Evolutionary conservation across 352 stramenopile genomes (phyloP), one percentile per base, ranked within the genome.

Genomic region (Pythium oligandrum): DNA sequence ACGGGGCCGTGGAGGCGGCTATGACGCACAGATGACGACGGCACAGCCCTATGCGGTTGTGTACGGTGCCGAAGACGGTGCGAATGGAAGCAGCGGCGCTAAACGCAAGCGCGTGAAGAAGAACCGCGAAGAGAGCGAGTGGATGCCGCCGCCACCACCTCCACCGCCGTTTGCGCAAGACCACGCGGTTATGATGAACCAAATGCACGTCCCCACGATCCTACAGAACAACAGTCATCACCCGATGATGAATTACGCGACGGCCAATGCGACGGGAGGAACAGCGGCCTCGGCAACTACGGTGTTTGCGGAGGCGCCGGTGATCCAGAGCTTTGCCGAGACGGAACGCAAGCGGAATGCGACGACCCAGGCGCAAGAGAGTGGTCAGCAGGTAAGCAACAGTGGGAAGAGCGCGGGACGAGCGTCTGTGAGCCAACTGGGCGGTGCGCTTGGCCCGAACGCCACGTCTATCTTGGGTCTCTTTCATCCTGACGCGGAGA

Each of bases 251-350:
- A 26, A 26, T 26, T 26, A 26, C 17, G 17, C 17, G 17, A 26
- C 17, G 17, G 17, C 17, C 17, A 26, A 26, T 26, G 17, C 17
- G 17, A 26, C 38, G 12, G 38, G 7, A 42, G 38, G 7, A 42
- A 42, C 38, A 42, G 38, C 38, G 38, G 38, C 38, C 7, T 12
- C 7, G 38, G 38, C 38, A 42, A 42, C 7, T 30, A 83, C 71
- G 30, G 61, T 88, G 6, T 88, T 88, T 51, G 70, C 80, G 47
- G 75, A 83, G 49, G 58, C 73, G 44, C 76, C 80, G 5, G 56
- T 71, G 55, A 78, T 88, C 57, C 75, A 75, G 54, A 86, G 74
- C 61, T 87, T 87, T 51, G 63, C 70, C 11, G 76, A 88, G 51
- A 73, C 68, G n/a, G 66, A 78, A 35, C 65, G 63, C 6, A 46